phyloP scores from a whole-genome alignment of 257 asterid species.

The Capsicum chinense region DNA sequence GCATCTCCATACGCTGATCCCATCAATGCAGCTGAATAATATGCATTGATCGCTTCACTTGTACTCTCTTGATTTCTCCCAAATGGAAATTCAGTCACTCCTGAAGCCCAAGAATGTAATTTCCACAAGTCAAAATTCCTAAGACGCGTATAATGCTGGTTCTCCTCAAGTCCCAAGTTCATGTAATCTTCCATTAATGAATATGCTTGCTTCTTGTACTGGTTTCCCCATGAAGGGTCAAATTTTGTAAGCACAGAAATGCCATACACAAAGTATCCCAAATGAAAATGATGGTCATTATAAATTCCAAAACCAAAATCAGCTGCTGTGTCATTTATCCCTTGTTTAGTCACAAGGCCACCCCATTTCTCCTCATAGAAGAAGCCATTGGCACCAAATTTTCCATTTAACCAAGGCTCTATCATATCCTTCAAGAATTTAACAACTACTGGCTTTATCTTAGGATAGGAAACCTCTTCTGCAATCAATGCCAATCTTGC shows the following conservation, averaged over 20 bases:
- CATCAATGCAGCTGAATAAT: conserved; percentile 91
- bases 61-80: conserved; percentile 96
- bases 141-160: conserved; percentile 66
- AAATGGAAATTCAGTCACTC: conserved; percentile 82
- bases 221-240: conserved; percentile 87
- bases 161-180: conserved; percentile 57
- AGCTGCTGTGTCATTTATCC: conserved; percentile 71
- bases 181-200: conserved; percentile 80
- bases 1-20: conserved; percentile 89
- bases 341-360: conserved; percentile 85
- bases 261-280: conserved; percentile 84
- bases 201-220: conserved; percentile 70
- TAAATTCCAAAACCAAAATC: conserved; percentile 94
- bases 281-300: conserved; percentile 85
- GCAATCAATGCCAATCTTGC: conserved; percentile 92
- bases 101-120: conserved; percentile 97
- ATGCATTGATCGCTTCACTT: conserved; percentile 89
- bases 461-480: conserved; percentile 71
- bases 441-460: conserved; percentile 62
- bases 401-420: conserved; percentile 90
- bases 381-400: conserved; percentile 76
- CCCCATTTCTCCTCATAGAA: conserved; percentile 89
- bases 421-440: conserved; percentile 76
- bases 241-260: conserved; percentile 84
- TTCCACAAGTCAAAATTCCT: conserved; percentile 84